Evolutionary conservation across 768 basidiomycete genomes (phyloP), one percentile per base, ranked within the genome.

Genomic region (Panellus pusillus): DNA sequence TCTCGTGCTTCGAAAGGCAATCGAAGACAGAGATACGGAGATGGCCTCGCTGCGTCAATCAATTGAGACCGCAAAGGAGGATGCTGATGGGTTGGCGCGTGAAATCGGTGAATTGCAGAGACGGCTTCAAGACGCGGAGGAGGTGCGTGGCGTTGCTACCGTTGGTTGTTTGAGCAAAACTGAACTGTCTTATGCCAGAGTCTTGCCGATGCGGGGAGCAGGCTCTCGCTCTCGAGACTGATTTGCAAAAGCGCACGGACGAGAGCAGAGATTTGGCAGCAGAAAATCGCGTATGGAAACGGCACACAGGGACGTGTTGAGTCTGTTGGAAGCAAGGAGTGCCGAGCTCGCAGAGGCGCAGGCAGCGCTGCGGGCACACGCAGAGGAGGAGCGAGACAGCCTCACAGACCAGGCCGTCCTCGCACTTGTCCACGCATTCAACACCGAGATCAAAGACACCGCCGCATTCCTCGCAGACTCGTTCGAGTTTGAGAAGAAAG

Each of bases 381-480:
- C 32, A 9, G 32, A 35, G 32, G 32, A 35, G 3, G 42, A 45
- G 9, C n/a, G 17, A 9, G 59, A 60, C 39, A 43, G 51, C 8
- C 44, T 60, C 31, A 60, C 59, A 7, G 54, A 50, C 20, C 59
- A 60, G 20, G 59, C 54, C 29, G 72, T 82, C 13, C 66, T 74
- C 27, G 62, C 54, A 2, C 72, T 77, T 58, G 65, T 83, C 13
- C 71, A 75, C 43, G 66, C 68, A 14, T 63, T 83, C n/a, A 78
- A 82, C 45, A 64, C 75, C 7, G 74, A 75, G 53, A 76, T 81
- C 28, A 72, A 72, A 29, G 79, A 82, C 59, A 73, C 72, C 14
- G 76, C 79, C 2, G 75, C 77, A 0, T 71, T 68, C 50, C 72
- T 82, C 51, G 73, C 79, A 1, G 79, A 80, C 43, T 45, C 70